Percentiles rank a stretch among this genome's conserved stretches.
phyloP scores from a whole-genome alignment of 202 grass and related monocot genomes.

The Cymbopogon flexuosus region DNA sequence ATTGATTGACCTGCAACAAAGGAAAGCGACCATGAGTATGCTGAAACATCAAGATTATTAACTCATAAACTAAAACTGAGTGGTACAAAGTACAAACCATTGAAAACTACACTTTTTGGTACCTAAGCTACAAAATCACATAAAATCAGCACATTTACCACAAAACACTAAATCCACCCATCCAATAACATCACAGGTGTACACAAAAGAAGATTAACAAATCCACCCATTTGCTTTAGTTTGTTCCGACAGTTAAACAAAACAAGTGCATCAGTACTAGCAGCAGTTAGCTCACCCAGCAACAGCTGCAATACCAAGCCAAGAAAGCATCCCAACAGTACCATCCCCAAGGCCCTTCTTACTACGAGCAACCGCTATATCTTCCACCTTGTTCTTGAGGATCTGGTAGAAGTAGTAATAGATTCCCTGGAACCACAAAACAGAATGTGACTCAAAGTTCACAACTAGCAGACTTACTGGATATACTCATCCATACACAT shows the following conservation, averaged over 20 bases:
- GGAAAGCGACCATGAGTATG: conserved; percentile 6
- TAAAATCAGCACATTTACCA: neutral
- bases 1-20: conserved; percentile 74
- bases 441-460: neutral
- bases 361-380: conserved; percentile 46
- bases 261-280: neutral
- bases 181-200: no score
- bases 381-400: conserved; percentile 87
- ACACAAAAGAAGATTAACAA: no score
- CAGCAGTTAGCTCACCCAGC: conserved; percentile 55
- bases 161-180: neutral
- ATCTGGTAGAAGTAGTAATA: conserved; percentile 99
- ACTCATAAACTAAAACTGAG: neutral
- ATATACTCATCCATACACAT: neutral
- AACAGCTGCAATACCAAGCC: conserved; percentile 90
- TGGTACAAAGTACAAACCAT: neutral
- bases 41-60: conserved; percentile 18
- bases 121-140: neutral
- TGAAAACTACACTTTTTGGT: neutral
- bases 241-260: neutral
- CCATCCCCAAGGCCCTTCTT: conserved; percentile 83
- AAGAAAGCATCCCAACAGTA: conserved; percentile 89
- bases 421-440: conserved; percentile 56
- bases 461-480: neutral
- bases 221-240: neutral